Base-by-base conservation (phyloP, 106 monocot genomes). In the Dendrobium huoshanense region DNA sequence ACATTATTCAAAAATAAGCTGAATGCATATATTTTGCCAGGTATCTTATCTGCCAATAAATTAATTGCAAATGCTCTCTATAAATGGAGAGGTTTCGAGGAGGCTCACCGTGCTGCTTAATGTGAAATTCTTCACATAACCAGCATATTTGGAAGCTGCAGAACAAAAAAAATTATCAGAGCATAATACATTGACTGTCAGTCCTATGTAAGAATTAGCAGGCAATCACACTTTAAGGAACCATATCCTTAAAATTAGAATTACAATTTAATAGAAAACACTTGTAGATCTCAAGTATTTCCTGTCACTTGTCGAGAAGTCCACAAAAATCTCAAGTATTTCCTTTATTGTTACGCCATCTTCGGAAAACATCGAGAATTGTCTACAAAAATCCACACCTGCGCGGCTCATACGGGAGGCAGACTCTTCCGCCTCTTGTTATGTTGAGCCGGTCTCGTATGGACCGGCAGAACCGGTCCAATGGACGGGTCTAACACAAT, bases 71-170 rank as follows among this genome's bases (percentile, higher is more conserved):
- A 0, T 37, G 70, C 70, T 73, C 8, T 42, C 9, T 2, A 3
- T 77, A 13, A 37, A 55, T 58, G 75, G 0, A 55, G 45, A 44
- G 41, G 42, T 37, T 20, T 29, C 65, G 73, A 37, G 10, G 31
- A 82, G 67, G 77, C 92, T 94, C 77, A 95, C 97, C 65, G 97
- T 92, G 84, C 92, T 95, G 74, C 88, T 83, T 74, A 98, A 78
- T 37, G 94, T 92, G 77, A 95, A 94, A 31, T 84, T 86, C 83
- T 92, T 98, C 67, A 95, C 85, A 85, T 98, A 98, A 7, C 94
- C 94, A 76, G 84, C 92, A 84, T 98, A 98, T 81, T 92, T 92
- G 45, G 97, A 98, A 85, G 94, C 97, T 98, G 94, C 85, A 89
- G 41, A 20, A 78, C 22, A 67, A 77, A 74, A 13, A 80, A 83